Evolutionary conservation across 1,139 yeast species (phyloP), one percentile per base, ranked within the genome.

Genomic region (Kurtzmaniella quercitrusa): DNA sequence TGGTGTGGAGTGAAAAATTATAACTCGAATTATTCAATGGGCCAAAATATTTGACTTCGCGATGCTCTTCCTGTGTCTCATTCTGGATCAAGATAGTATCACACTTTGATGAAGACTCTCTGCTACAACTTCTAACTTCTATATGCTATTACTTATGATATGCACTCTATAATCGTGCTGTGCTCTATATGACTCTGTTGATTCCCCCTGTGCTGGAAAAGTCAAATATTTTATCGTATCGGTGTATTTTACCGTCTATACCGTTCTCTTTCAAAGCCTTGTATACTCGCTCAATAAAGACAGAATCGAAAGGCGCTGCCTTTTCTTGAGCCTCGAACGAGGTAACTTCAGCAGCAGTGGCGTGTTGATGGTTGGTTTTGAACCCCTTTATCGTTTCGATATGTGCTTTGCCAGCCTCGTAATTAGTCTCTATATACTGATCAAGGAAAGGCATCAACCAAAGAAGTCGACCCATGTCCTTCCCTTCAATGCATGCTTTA

Each of bases 401-500:
- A 34, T 52, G 54, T 9, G 24, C 27, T 14, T 41, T 43, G 19
- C 48, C 44, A 9, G 41, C 38, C 5, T 44, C 44, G 19, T 51
- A 16, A 41, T 54, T 49, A 25, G 39, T 15, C n/a, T 36, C 48
- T 3, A 69, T 44, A 41, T 52, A 68, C n/a, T 51, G 49, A 46
- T 70, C 74, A 43, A 70, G 54, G 49, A 65, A 65, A 1, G 73
- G 74, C 23, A 66, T 54, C 14, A 69, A 44, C 75, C 75, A 70
- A 62, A 68, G 58, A 23, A 68, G 48, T 38, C 75, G 50, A 3
- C 74, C 75, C 44, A 62, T 46, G 48, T 70, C 75, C 31, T 59
- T 58, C 3, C 68, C 59, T 27, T 54, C 50, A 9, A 55, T 45
- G 40, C 66, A 58, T 2, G 65, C 63, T 23, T 54, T 50, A 8